Evolutionary conservation across 805 yeast species (phyloP).

Genomic region (Metschnikowia lochheadii): DNA sequence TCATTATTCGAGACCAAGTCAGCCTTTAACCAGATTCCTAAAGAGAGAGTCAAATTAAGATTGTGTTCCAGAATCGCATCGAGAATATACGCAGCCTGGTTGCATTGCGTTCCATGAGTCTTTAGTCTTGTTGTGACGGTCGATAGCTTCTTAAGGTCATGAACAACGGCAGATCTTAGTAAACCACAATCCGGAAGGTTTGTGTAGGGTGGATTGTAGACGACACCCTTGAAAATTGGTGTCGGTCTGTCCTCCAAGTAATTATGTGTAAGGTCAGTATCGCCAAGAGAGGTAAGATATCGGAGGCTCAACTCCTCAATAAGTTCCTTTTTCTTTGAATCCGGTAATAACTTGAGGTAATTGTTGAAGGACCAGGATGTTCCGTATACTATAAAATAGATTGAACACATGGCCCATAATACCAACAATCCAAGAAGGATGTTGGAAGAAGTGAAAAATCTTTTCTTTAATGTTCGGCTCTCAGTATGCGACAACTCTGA

Average conservation of each 20-base stretch:
- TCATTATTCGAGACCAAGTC: slow-evolving; percentile 41
- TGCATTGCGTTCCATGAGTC: slow-evolving; percentile 59
- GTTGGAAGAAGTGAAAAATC: background rate
- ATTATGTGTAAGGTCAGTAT: background rate
- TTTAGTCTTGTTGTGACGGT: slow-evolving; percentile 55
- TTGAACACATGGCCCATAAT: background rate
- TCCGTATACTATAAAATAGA: slow-evolving; percentile 7
- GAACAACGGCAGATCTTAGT: slow-evolving; percentile 43
- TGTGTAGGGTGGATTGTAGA: slow-evolving; percentile 55
- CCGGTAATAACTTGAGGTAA: slow-evolving; percentile 6
- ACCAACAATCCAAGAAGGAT: background rate
- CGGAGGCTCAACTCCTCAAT: slow-evolving; percentile 4
- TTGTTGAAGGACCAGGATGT: slow-evolving; percentile 8
- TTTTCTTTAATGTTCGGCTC: background rate
- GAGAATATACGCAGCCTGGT: slow-evolving; percentile 49
- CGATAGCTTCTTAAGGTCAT: slow-evolving; percentile 56
- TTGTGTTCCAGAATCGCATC: slow-evolving; percentile 48
- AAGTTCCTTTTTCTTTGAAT: slow-evolving; percentile 4
- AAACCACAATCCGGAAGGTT: slow-evolving; percentile 53
- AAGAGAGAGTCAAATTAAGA: slow-evolving; percentile 51
- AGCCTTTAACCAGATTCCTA: slow-evolving; percentile 61
- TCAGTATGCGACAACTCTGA: background rate
- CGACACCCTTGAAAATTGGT: slow-evolving; percentile 48
- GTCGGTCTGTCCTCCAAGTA: background rate
- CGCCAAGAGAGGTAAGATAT: background rate